phyloP scores from a whole-genome alignment of 352 stramenopile genomes.

The Phytophthora constricta region DNA sequence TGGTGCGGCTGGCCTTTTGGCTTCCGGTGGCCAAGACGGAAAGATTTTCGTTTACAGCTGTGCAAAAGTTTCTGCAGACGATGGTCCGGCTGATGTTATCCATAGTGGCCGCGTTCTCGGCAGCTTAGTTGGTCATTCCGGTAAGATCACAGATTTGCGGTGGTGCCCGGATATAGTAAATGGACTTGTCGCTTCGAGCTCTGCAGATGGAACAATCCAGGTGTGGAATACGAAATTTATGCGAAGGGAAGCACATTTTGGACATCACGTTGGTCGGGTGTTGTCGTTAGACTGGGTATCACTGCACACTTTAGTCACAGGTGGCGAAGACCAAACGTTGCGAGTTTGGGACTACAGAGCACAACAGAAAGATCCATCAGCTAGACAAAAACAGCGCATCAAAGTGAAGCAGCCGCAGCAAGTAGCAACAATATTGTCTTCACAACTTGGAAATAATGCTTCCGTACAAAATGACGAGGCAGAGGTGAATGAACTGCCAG shows the following conservation, averaged over 20 bases:
- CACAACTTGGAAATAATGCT: not conserved
- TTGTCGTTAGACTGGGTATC: slow-evolving; percentile 65
- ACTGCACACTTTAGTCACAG: slow-evolving; percentile 50
- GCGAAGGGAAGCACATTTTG: slow-evolving; percentile 43
- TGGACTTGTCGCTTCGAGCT: slow-evolving; percentile 55
- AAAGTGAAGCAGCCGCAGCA: slow-evolving; percentile 38
- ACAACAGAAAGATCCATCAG: slow-evolving; percentile 23
- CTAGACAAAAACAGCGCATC: slow-evolving; percentile 27
- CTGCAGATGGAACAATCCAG: slow-evolving; percentile 54
- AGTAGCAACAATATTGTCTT: slow-evolving; percentile 8
- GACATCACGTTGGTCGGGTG: slow-evolving; percentile 56
- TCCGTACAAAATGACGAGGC: not conserved
- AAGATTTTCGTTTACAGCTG: slow-evolving; percentile 61
- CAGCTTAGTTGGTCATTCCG: slow-evolving; percentile 43
- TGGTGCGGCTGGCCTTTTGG: slow-evolving; percentile 31
- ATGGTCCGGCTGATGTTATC: not conserved
- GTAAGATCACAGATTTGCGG: slow-evolving; percentile 50
- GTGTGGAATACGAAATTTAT: slow-evolving; percentile 55
- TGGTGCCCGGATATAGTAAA: slow-evolving; percentile 36
- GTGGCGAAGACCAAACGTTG: slow-evolving; percentile 74
- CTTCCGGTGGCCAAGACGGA: slow-evolving; percentile 55
- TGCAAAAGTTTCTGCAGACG: slow-evolving; percentile 1
- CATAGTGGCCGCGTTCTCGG: slow-evolving; percentile 25
- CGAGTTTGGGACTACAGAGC: slow-evolving; percentile 64
- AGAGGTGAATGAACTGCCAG: not conserved